Percentiles rank a stretch among this genome's conserved stretches.
Evolutionary conservation across 2,329 filamentous ascomycete genomes (phyloP).

Genomic region (Trichoderma polysporum): DNA sequence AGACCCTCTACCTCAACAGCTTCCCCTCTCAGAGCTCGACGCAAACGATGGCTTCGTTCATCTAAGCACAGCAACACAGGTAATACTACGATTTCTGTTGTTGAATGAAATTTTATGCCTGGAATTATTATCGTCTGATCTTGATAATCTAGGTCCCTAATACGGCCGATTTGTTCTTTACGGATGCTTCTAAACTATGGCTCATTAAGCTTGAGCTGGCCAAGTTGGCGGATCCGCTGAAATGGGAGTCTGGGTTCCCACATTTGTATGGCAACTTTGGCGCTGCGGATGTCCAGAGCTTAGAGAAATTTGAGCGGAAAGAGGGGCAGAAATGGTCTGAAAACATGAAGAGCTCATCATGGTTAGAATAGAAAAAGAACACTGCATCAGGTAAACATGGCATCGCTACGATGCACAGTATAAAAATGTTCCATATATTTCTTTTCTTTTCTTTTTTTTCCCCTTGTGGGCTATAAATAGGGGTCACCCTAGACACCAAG

Average conservation of each 20-base stretch:
- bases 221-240: slow-evolving; percentile 44
- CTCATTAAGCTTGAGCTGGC: slow-evolving; percentile 54
- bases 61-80: slow-evolving; percentile 57
- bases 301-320: slow-evolving; percentile 46
- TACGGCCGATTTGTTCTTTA: slow-evolving; percentile 48
- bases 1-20: slow-evolving; percentile 51
- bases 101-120: neutral
- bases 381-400: neutral
- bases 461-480: neutral
- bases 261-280: slow-evolving; percentile 62
- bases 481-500: slow-evolving; percentile 44
- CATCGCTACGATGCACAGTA: neutral
- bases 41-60: slow-evolving; percentile 61
- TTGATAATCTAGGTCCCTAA: slow-evolving; percentile 40
- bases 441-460: slow-evolving; percentile 6
- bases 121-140: neutral
- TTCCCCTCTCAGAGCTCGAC: slow-evolving; percentile 61
- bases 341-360: slow-evolving; percentile 40
- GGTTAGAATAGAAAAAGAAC: slow-evolving; percentile 41
- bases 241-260: slow-evolving; percentile 59
- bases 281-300: slow-evolving; percentile 48
- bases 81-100: slow-evolving; percentile 23
- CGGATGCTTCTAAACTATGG: slow-evolving; percentile 41
- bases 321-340: slow-evolving; percentile 49
- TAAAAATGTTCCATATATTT: neutral